Evolutionary conservation across 2,329 filamentous ascomycete species (phyloP).

Genomic region (Cladosporium sp.): DNA sequence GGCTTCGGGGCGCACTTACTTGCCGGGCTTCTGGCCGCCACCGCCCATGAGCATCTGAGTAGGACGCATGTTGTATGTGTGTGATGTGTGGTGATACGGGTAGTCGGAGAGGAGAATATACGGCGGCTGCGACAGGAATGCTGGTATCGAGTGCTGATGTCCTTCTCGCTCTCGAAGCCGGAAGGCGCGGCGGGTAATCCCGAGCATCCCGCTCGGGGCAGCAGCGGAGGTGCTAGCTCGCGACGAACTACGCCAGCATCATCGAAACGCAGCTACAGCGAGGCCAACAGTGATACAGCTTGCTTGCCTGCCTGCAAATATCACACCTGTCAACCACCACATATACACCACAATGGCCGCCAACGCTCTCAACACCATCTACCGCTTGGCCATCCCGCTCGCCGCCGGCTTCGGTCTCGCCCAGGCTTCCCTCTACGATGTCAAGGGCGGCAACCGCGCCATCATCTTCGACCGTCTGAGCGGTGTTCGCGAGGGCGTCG

Average conservation of each 20-base stretch:
- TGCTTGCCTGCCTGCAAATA: neutral
- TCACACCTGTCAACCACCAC: neutral
- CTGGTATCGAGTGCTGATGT: constrained; percentile 8
- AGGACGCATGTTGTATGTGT: constrained; percentile 38
- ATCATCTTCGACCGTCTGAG: constrained; percentile 96
- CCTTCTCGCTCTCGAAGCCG: constrained; percentile 13
- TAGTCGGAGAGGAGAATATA: constrained; percentile 1
- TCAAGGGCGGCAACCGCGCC: constrained; percentile 88
- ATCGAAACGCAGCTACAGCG: constrained; percentile 17
- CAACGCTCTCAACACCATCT: constrained; percentile 61
- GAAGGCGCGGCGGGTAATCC: neutral
- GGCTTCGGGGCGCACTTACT: constrained; percentile 35
- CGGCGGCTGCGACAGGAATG: constrained; percentile 7
- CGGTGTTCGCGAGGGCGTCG: constrained; percentile 88
- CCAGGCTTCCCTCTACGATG: constrained; percentile 90
- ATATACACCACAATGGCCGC: constrained; percentile 32
- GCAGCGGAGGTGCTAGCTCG: constrained; percentile 15
- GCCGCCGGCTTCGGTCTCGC: constrained; percentile 66
- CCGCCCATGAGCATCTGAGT: constrained; percentile 37
- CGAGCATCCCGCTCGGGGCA: neutral
- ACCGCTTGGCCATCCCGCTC: constrained; percentile 70
- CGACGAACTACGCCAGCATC: constrained; percentile 19
- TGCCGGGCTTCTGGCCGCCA: constrained; percentile 42
- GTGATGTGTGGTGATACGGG: constrained; percentile 12
- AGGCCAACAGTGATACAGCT: neutral